Evolutionary conservation across 371 early-diverging fungal species (phyloP).

Genomic region (Nematocida major): DNA sequence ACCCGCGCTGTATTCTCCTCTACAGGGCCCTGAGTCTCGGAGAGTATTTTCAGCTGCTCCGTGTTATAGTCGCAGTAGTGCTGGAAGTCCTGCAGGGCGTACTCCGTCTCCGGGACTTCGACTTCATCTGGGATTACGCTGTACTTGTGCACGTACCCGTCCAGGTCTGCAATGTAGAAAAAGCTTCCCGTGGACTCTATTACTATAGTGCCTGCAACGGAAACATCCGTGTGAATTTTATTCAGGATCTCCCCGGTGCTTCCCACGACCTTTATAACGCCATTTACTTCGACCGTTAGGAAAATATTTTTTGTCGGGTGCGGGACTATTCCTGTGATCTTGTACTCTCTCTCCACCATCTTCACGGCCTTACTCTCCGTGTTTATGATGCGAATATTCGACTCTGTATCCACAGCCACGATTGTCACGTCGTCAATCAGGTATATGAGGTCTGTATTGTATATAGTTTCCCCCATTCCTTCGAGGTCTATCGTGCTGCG

Average conservation of each 20-base stretch:
- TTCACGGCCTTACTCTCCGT: not conserved
- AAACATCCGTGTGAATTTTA: not conserved
- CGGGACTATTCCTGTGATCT: constrained; percentile 20
- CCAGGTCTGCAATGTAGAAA: constrained; percentile 36
- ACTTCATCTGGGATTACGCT: not conserved
- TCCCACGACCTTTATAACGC: constrained; percentile 13
- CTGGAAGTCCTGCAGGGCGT: constrained; percentile 16
- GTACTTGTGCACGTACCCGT: constrained; percentile 25
- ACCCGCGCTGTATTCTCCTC: not conserved
- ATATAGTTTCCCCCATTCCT: constrained; percentile 28
- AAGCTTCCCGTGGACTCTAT: constrained; percentile 7
- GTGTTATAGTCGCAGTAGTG: not conserved
- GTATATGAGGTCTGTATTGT: constrained; percentile 28
- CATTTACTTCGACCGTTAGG: constrained; percentile 38
- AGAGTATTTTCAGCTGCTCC: not conserved
- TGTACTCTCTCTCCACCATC: constrained; percentile 41
- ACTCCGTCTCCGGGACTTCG: constrained; percentile 8
- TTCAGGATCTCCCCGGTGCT: not conserved
- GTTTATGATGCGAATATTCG: constrained; percentile 37
- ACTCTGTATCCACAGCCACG: constrained; percentile 38
- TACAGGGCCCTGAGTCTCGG: not conserved
- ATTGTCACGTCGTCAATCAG: constrained; percentile 8
- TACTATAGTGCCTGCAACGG: constrained; percentile 23
- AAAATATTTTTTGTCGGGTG: constrained; percentile 21
- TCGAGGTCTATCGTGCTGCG: constrained; percentile 3